Evolutionary conservation across 352 stramenopile genomes (phyloP).

Genomic region (Globisporangium radiosum): DNA sequence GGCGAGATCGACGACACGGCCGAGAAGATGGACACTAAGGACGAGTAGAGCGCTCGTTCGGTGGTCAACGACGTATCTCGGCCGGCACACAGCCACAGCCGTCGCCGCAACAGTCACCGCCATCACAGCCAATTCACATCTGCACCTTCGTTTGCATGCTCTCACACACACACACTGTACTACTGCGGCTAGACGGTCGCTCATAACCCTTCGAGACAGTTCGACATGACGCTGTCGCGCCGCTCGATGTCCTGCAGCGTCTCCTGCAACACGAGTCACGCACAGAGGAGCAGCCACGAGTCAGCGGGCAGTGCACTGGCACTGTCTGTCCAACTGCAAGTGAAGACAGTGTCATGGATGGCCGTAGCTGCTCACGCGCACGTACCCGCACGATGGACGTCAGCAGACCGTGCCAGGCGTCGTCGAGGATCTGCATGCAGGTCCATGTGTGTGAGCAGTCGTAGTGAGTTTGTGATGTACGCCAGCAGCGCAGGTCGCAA

Average conservation of each 20-base stretch:
- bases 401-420: conserved; percentile 48
- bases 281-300: no score
- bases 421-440: conserved; percentile 34
- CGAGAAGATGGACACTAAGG: conserved; percentile 50
- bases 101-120: no score
- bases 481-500: background rate
- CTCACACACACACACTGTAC: no score
- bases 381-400: conserved; percentile 46
- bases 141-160: background rate
- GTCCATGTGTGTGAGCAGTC: background rate
- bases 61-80: no score
- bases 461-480: background rate
- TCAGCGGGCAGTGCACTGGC: background rate
- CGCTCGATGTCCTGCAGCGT: conserved; percentile 64
- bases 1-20: conserved; percentile 28
- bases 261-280: conserved; percentile 21
- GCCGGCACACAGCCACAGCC: no score
- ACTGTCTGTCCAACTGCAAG: no score
- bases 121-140: background rate
- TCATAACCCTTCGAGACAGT: conserved; percentile 63
- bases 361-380: background rate
- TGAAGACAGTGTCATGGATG: background rate
- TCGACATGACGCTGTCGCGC: conserved; percentile 55
- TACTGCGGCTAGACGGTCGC: background rate
- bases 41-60: conserved; percentile 9